A percentile compares a stretch with the other conserved stretches of the same genome.
Conservation (phyloP, 1,139 yeast species). For the Petasospora rhodanensis region DNA sequence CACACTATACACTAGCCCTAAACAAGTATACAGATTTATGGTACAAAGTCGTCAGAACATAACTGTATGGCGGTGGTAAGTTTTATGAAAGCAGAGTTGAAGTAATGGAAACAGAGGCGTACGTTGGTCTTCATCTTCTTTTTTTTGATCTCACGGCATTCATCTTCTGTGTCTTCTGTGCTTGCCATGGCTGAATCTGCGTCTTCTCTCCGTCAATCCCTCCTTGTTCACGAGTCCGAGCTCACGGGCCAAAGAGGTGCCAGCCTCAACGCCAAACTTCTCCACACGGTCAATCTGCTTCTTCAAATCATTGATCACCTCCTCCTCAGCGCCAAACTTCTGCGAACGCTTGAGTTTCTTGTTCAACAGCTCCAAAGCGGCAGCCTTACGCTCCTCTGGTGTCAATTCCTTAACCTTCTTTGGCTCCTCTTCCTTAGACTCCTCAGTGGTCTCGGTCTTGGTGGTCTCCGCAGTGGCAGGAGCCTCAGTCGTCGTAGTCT, state of each 20-base stretch:
- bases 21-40: too few species aligned
- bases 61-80: too few species aligned
- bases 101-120: too few species aligned
- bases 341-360: slow-evolving; percentile 69
- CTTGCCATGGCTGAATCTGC: too few species aligned
- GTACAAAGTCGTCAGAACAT: too few species aligned
- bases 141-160: too few species aligned
- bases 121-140: too few species aligned
- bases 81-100: too few species aligned
- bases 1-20: too few species aligned
- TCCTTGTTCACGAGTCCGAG: slow-evolving; percentile 42
- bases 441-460: slow-evolving; percentile 1
- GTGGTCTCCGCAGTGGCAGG: slow-evolving; percentile 1
- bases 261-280: slow-evolving; percentile 76
- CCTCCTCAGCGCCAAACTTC: slow-evolving; percentile 67
- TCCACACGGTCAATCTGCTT: slow-evolving; percentile 66
- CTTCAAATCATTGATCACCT: slow-evolving; percentile 42
- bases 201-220: slow-evolving; percentile 6
- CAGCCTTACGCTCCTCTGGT: slow-evolving; percentile 66
- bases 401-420: slow-evolving; percentile 32
- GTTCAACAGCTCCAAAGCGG: slow-evolving; percentile 63
- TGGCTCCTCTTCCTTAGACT: slow-evolving; percentile 6
- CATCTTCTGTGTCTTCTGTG: slow-evolving; percentile 3
- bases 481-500: slow-evolving; percentile 3
- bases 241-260: slow-evolving; percentile 64